Conservation (phyloP, 2,329 filamentous ascomycete species). For the Xylaria arbuscula region DNA sequence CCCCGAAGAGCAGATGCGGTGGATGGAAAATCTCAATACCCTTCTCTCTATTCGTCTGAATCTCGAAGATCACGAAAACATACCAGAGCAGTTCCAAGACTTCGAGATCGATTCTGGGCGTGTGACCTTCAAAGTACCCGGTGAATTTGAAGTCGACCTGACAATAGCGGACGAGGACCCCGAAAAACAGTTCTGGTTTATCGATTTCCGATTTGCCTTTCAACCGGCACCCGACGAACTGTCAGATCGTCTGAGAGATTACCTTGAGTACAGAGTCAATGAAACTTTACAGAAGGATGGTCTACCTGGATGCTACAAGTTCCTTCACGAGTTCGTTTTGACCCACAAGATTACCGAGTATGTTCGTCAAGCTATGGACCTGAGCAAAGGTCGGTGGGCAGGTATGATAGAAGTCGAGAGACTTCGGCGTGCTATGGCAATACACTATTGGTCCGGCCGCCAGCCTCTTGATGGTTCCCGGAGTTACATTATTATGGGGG, state of each 20-base stretch:
- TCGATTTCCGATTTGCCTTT: conserved; percentile 89
- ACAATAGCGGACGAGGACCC: conserved; percentile 89
- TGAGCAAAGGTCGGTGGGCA: conserved; percentile 79
- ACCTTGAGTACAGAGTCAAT: conserved; percentile 79
- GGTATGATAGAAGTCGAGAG: conserved; percentile 81
- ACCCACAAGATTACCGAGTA: conserved; percentile 91
- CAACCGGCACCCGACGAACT: conserved; percentile 72
- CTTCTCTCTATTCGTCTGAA: conserved; percentile 85
- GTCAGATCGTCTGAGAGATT: conserved; percentile 70
- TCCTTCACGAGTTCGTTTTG: conserved; percentile 86
- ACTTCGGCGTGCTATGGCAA: conserved; percentile 81
- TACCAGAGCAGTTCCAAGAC: conserved; percentile 78
- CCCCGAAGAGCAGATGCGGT: conserved; percentile 76
- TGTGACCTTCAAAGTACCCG: conserved; percentile 84
- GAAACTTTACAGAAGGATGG: conserved; percentile 75
- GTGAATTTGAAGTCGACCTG: conserved; percentile 93
- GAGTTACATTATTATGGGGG: conserved; percentile 91
- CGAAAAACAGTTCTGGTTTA: conserved; percentile 89
- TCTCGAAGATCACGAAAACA: conserved; percentile 80
- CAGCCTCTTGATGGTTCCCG: conserved; percentile 69
- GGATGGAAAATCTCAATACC: conserved; percentile 84
- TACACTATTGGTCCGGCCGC: conserved; percentile 89
- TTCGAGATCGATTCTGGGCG: conserved; percentile 87
- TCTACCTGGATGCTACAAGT: conserved; percentile 82
- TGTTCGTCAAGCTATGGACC: conserved; percentile 77